Percentiles rank a stretch among this genome's conserved stretches.
phyloP scores from a whole-genome alignment of 2,329 filamentous ascomycete species.

The Grosmannia serpens region DNA sequence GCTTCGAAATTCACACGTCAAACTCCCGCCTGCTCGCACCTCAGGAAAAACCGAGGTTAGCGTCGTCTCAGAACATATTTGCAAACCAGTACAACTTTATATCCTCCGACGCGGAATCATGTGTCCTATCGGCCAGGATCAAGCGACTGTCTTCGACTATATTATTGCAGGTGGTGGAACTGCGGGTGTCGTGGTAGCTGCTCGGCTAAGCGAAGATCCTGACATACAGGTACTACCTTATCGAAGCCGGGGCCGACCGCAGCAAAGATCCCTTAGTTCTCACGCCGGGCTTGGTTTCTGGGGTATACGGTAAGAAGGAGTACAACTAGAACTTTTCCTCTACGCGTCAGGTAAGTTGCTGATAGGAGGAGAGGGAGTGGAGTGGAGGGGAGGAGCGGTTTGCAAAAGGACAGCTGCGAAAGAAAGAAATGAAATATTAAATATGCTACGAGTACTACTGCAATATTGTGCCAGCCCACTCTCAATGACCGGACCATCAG shows the following conservation, averaged over 20 bases:
- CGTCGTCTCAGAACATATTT: no score
- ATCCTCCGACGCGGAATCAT: not conserved
- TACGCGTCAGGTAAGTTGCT: constrained; percentile 18
- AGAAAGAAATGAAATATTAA: no score
- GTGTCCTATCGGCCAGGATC: not conserved
- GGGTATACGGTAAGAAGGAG: constrained; percentile 21
- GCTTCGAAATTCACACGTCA: no score
- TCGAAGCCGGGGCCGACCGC: constrained; percentile 19
- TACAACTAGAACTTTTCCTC: constrained; percentile 30
- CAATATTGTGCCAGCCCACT: not conserved
- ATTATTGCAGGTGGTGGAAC: constrained; percentile 32
- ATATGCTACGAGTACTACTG: not conserved
- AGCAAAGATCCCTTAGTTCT: constrained; percentile 13
- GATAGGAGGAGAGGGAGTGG: not conserved
- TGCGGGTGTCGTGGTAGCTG: constrained; percentile 27
- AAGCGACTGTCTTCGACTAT: constrained; percentile 13
- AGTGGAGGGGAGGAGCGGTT: no score
- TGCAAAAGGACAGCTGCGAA: no score
- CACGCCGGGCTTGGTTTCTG: constrained; percentile 23
- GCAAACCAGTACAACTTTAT: not conserved
- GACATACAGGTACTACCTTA: constrained; percentile 22
- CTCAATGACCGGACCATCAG: constrained; percentile 19
- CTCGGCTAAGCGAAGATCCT: constrained; percentile 24
- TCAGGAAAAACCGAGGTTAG: no score
- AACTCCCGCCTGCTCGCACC: no score